phyloP scores from a whole-genome alignment of 2,329 filamentous ascomycete species.

The Cytospora schulzeri region DNA sequence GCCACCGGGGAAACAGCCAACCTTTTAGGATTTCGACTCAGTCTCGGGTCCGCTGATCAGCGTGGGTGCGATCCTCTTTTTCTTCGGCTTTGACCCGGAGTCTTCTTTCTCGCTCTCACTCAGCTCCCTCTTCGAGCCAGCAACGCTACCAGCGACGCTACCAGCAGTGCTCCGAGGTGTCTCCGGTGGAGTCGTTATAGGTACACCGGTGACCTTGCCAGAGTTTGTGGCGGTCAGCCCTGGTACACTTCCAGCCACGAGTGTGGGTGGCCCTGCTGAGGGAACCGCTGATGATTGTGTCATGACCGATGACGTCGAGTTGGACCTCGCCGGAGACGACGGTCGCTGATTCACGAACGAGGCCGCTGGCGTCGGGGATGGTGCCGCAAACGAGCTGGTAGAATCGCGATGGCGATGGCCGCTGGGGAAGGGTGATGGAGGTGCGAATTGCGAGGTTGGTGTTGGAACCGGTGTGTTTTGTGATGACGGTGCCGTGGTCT shows the following conservation, averaged over 20 bases:
- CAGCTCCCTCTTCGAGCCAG: constrained; percentile 60
- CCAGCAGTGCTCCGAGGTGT: constrained; percentile 70
- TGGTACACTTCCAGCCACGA: constrained; percentile 77
- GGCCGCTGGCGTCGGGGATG: constrained; percentile 58
- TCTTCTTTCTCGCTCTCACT: constrained; percentile 58
- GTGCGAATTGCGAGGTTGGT: constrained; percentile 64
- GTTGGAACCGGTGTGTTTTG: constrained; percentile 73
- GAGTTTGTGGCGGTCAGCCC: constrained; percentile 75
- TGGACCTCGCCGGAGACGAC: constrained; percentile 80
- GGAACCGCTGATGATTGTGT: constrained; percentile 58
- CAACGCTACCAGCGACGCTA: constrained; percentile 56
- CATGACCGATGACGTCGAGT: constrained; percentile 78
- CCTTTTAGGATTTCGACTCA: constrained; percentile 17
- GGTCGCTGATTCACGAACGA: constrained; percentile 67
- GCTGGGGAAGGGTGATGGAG: constrained; percentile 59
- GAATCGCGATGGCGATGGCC: constrained; percentile 61
- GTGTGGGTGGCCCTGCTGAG: constrained; percentile 60
- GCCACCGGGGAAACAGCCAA: neutral
- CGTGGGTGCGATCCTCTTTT: constrained; percentile 71
- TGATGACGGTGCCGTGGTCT: constrained; percentile 50
- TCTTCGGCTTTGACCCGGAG: constrained; percentile 59
- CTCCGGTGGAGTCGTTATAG: constrained; percentile 86
- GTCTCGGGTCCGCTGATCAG: constrained; percentile 44
- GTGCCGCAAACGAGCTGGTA: constrained; percentile 58
- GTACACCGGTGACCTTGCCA: constrained; percentile 62